Conservation (phyloP, 352 stramenopile species). For the Globisporangium takayamanum region DNA sequence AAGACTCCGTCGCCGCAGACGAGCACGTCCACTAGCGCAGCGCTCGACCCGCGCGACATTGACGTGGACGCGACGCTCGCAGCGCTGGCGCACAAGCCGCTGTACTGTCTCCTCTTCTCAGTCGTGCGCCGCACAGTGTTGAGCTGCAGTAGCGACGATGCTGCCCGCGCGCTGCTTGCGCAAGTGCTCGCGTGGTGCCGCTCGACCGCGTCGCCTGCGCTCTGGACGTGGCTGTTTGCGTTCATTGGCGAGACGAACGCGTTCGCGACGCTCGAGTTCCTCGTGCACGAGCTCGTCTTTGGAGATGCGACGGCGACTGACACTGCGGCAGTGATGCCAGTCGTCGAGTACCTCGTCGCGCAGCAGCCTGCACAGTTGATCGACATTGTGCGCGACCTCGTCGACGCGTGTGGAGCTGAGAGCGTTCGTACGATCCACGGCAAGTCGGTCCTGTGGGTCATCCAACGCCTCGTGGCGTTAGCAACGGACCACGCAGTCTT, state of each 20-base stretch:
- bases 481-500: conserved; percentile 27
- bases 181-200: conserved; percentile 48
- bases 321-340: conserved; percentile 16
- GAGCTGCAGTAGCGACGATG: conserved; percentile 17
- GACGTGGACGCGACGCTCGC: conserved; percentile 33
- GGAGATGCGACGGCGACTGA: not conserved
- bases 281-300: conserved; percentile 31
- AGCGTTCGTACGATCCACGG: not conserved
- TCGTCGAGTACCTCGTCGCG: conserved; percentile 33
- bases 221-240: conserved; percentile 51
- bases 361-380: conserved; percentile 39
- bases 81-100: conserved; percentile 29
- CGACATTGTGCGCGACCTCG: conserved; percentile 36
- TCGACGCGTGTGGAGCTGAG: conserved; percentile 20
- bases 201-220: conserved; percentile 12
- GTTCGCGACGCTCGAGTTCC: conserved; percentile 35
- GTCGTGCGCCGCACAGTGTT: conserved; percentile 37
- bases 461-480: conserved; percentile 28
- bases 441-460: conserved; percentile 4
- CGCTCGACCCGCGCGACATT: conserved; percentile 1
- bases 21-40: too few species aligned
- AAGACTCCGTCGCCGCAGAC: too few species aligned
- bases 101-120: conserved; percentile 37
- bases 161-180: conserved; percentile 18
- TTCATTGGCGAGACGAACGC: conserved; percentile 40